A percentile compares a stretch with the other conserved stretches of the same genome.
Evolutionary conservation across 306 rosid genomes (phyloP).

Genomic region (Malus domestica): DNA sequence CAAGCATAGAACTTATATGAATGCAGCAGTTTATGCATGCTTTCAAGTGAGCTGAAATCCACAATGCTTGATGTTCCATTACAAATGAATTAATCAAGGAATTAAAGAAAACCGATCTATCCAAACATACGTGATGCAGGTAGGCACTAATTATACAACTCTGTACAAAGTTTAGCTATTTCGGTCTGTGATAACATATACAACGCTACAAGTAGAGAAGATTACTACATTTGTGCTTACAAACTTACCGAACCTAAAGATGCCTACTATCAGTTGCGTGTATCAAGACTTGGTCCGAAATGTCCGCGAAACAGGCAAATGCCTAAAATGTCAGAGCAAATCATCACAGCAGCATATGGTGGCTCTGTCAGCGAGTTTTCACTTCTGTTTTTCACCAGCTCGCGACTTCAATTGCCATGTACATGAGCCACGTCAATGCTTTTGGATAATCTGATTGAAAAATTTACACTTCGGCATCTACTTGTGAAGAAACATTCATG

Average conservation of each 20-base stretch:
- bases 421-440: background rate
- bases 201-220: constrained; percentile 1
- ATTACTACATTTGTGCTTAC: background rate
- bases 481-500: background rate
- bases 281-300: background rate
- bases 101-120: background rate
- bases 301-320: background rate
- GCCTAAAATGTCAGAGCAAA: background rate
- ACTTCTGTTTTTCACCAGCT: background rate
- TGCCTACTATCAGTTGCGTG: background rate
- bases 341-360: background rate
- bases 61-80: background rate
- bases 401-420: background rate
- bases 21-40: background rate
- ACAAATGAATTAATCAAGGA: background rate
- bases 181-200: background rate
- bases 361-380: background rate
- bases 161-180: constrained; percentile 2
- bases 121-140: background rate
- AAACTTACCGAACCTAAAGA: constrained; percentile 1
- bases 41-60: background rate
- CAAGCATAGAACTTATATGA: background rate
- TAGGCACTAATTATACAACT: background rate
- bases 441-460: background rate
- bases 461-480: background rate